These are phyloP conservation scores for Cicer cuneatum DNA, from an alignment of 306 rosid genomes.

Conservation along the genomic window DNA sequence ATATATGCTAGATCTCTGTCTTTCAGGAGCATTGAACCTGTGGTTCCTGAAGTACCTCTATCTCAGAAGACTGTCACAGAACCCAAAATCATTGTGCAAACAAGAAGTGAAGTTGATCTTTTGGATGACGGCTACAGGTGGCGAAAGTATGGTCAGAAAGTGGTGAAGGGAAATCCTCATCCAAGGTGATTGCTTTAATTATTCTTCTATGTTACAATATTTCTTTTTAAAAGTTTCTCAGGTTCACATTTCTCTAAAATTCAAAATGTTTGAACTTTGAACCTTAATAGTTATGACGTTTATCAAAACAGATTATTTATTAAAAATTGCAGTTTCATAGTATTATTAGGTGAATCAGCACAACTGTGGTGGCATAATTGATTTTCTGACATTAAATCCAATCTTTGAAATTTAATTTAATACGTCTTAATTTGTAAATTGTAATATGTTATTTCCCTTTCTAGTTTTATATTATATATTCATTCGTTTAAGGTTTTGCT, in stretches of 20 bases:
- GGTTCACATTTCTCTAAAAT: slow-evolving; percentile 1
- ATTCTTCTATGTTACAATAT: slow-evolving; percentile 30
- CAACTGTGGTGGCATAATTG: neutral
- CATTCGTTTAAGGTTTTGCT: neutral
- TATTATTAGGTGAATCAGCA: slow-evolving; percentile 15
- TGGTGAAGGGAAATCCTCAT: slow-evolving; percentile 97
- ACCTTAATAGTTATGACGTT: slow-evolving; percentile 19
- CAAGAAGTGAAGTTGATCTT: slow-evolving; percentile 95
- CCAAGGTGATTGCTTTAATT: slow-evolving; percentile 72
- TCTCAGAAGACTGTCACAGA: slow-evolving; percentile 87
- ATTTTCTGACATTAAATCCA: slow-evolving; percentile 28
- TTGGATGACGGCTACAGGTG: slow-evolving; percentile 95
- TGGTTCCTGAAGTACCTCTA: slow-evolving; percentile 60
- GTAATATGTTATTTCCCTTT: slow-evolving; percentile 19
- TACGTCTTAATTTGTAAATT: neutral
- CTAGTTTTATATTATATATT: neutral
- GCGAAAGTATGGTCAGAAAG: slow-evolving; percentile 98
- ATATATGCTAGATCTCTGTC: slow-evolving; percentile 29
- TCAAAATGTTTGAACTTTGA: neutral
- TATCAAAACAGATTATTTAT: neutral
- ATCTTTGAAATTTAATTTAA: neutral
- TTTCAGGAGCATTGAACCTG: slow-evolving; percentile 75
- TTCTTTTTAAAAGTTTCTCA: slow-evolving; percentile 24
- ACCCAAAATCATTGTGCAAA: slow-evolving; percentile 94
- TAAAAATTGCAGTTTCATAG: neutral